Base-by-base conservation (phyloP, 306 rosid genomes). In the Prunus fruticosa region DNA sequence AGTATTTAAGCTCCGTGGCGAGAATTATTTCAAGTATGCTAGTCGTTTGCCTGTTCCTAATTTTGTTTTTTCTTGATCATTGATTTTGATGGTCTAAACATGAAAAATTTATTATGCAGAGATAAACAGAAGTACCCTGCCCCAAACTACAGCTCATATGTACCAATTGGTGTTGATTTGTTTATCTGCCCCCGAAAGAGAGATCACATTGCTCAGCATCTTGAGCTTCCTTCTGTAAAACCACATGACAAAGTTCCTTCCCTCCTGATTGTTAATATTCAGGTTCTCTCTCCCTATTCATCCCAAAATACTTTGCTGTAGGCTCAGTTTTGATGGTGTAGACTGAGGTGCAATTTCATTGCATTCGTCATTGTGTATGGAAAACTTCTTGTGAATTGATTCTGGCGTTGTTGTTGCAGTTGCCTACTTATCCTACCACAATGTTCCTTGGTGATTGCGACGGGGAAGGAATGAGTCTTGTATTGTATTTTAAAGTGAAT, bases 391-490 rank as follows among this genome's bases (percentile, higher is more conserved):
- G 23, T 28, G 73, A 61, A 53, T 13, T 60, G 50, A 6, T 20
- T 66, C 22, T 78, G 74, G 63, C 79, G 56, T 8, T 81, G 41
- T 64, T 79, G 47, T 54, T 32, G 28, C 84, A 94, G 98, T 78
- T 94, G 73, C 98, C 98, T 23, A 85, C 92, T 51, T 94, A 94
- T 85, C 90, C 96, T 63, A 91, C 95, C 67, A 67, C 91, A 6
- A 76, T 94, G 86, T 94, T 92, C 85, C 76, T 78, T 9, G 95
- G 98, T 58, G 96, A 92, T 19, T 84, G 81, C 41, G 73, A 89
- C 51, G 98, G 98, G 6, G 97, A 94, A 85, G 95, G 98, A 80
- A 83, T 94, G 93, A 92, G 93, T 81, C 96, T 94, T 78, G 97
- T 94, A 3, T 79, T 94, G 57, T 92, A 92, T 80, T 94, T 94